A percentile compares a stretch with the other conserved stretches of the same genome.
Conservation (phyloP, 2,329 filamentous ascomycete species). For the Cordyceps cateniannulata region DNA sequence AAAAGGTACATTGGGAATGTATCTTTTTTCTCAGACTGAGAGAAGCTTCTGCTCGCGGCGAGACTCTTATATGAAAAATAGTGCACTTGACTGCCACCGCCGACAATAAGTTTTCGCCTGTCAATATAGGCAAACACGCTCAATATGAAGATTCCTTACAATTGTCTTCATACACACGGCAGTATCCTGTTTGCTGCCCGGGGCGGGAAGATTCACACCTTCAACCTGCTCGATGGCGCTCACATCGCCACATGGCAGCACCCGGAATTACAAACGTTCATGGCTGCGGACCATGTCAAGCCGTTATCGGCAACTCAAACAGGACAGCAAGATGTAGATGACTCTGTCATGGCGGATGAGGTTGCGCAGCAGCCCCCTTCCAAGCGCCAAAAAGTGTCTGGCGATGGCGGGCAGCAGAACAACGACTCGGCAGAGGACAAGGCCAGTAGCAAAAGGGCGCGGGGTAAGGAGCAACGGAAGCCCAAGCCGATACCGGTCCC, state of each 20-base stretch:
- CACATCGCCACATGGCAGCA: constrained; percentile 58
- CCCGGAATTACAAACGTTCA: constrained; percentile 32
- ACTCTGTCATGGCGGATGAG: constrained; percentile 17
- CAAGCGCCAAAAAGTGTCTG: constrained; percentile 29
- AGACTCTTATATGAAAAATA: constrained; percentile 3
- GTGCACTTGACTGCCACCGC: background rate
- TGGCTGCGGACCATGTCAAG: constrained; percentile 15
- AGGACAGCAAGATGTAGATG: constrained; percentile 14
- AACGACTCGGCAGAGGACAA: constrained; percentile 14
- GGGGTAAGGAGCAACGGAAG: constrained; percentile 24
- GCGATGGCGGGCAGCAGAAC: constrained; percentile 15
- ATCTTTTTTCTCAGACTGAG: constrained; percentile 22
- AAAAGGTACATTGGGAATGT: constrained; percentile 26
- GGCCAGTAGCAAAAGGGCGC: constrained; percentile 19
- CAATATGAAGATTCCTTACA: constrained; percentile 55
- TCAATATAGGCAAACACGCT: background rate
- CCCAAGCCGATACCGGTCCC: constrained; percentile 27
- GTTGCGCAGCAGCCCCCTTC: constrained; percentile 29
- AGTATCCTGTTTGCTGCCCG: constrained; percentile 65
- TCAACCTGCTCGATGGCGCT: constrained; percentile 51
- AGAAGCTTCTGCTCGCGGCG: background rate
- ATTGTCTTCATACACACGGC: constrained; percentile 50
- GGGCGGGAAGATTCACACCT: constrained; percentile 64
- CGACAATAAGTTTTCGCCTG: too few relatives aligned
- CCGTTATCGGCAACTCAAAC: background rate